Conservation (phyloP, 345 rosid species). For the Eucalyptus brandiana region DNA sequence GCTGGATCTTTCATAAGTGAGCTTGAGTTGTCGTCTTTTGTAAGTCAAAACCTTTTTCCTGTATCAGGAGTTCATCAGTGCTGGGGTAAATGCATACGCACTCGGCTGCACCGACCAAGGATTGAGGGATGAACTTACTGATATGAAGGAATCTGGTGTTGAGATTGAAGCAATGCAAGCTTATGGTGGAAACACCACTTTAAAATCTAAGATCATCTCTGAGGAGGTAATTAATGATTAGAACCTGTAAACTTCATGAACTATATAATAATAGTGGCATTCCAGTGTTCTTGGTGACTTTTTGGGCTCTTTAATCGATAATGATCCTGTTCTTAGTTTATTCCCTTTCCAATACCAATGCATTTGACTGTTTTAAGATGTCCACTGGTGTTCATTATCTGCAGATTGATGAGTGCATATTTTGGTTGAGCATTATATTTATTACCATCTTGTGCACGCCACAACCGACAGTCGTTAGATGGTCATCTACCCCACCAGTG, state of each 20-base stretch:
- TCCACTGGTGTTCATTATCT: not conserved
- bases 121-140: conserved; percentile 56
- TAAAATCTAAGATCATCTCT: conserved; percentile 46
- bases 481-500: conserved; percentile 71
- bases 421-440: conserved; percentile 85
- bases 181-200: conserved; percentile 50
- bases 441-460: conserved; percentile 94
- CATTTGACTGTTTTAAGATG: not conserved
- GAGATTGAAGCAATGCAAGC: conserved; percentile 51
- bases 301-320: not conserved
- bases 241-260: not conserved
- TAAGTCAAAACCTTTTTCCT: not conserved
- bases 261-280: not conserved
- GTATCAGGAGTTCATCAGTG: conserved; percentile 67
- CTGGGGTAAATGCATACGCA: conserved; percentile 87
- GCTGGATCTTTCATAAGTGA: not conserved
- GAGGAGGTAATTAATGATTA: conserved; percentile 37
- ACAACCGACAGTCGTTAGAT: conserved; percentile 77
- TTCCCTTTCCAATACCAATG: not conserved
- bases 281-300: not conserved
- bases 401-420: conserved; percentile 81
- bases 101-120: conserved; percentile 83
- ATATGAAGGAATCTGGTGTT: conserved; percentile 55
- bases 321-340: not conserved
- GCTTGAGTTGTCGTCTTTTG: not conserved